These are phyloP conservation scores for Plasmodium relictum DNA, from an alignment of 169 alveolate genomes.

Conservation along the genomic window DNA sequence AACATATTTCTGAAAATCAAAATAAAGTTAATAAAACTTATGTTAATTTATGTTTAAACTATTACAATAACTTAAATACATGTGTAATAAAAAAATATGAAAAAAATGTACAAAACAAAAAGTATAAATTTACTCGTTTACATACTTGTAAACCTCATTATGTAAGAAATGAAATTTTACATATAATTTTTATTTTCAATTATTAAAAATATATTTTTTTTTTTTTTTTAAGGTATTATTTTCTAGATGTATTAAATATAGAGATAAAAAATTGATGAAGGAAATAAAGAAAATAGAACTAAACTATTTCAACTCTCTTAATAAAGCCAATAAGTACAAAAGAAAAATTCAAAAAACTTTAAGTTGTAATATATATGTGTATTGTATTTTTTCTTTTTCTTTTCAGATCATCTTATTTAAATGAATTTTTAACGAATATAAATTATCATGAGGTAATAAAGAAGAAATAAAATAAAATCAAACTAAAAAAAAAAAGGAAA, in stretches of 20 bases:
- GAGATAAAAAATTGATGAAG: slow-evolving; percentile 62
- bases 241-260: slow-evolving; percentile 37
- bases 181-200: no score
- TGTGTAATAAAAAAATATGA: slow-evolving; percentile 52
- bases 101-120: slow-evolving; percentile 47
- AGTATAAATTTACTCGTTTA: slow-evolving; percentile 49
- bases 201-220: no score
- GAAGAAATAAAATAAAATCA: neutral
- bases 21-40: slow-evolving; percentile 30
- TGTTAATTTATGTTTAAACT: slow-evolving; percentile 48
- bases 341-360: neutral
- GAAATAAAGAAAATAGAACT: slow-evolving; percentile 62
- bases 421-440: slow-evolving; percentile 43
- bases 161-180: slow-evolving; percentile 15
- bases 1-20: neutral
- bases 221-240: slow-evolving; percentile 23
- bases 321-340: slow-evolving; percentile 14
- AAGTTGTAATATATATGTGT: neutral
- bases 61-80: slow-evolving; percentile 52
- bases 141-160: slow-evolving; percentile 70
- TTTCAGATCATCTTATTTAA: slow-evolving; percentile 22
- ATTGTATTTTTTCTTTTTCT: neutral
- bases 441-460: slow-evolving; percentile 52
- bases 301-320: slow-evolving; percentile 44
- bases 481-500: neutral